phyloP scores from a whole-genome alignment of 108 stramenopile genomes.

The Pseudonitzschia pungens region DNA sequence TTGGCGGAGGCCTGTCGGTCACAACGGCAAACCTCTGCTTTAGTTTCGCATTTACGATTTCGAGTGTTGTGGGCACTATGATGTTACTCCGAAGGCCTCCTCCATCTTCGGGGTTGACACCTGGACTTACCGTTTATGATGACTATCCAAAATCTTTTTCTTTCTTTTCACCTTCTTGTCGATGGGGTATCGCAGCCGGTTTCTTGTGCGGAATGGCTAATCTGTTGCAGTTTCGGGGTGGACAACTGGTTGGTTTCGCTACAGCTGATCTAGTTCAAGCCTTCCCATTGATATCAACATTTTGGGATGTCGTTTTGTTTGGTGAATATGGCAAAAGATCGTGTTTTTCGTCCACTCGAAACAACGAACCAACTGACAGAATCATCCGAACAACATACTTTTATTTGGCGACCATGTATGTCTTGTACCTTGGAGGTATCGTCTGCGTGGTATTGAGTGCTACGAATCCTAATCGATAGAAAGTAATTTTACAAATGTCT shows the following conservation, averaged over 20 bases:
- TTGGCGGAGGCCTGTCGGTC: conserved; percentile 4
- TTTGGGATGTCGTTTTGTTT: conserved; percentile 52
- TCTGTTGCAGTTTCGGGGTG: conserved; percentile 50
- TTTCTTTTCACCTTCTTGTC: background rate
- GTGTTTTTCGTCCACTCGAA: too few species aligned
- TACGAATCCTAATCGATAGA: background rate
- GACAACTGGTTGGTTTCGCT: conserved; percentile 45
- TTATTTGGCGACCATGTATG: conserved; percentile 21
- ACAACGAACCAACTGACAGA: too few species aligned
- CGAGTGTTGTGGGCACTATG: conserved; percentile 28
- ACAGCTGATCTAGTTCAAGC: conserved; percentile 54
- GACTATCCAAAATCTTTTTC: conserved; percentile 7
- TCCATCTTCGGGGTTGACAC: background rate
- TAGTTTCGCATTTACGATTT: conserved; percentile 39
- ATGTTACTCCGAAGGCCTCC: conserved; percentile 25
- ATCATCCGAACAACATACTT: background rate
- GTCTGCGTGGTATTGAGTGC: background rate
- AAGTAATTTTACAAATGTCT: too few species aligned
- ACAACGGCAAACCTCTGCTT: conserved; percentile 43
- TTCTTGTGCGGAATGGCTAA: conserved; percentile 48
- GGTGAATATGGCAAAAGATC: conserved; percentile 26
- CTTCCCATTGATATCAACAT: conserved; percentile 48
- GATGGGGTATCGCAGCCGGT: conserved; percentile 34
- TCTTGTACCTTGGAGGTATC: conserved; percentile 18
- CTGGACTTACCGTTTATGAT: background rate